These are phyloP conservation scores for Calonectria leucothoes DNA, from an alignment of 2,329 filamentous ascomycete species.

Conservation along the genomic window DNA sequence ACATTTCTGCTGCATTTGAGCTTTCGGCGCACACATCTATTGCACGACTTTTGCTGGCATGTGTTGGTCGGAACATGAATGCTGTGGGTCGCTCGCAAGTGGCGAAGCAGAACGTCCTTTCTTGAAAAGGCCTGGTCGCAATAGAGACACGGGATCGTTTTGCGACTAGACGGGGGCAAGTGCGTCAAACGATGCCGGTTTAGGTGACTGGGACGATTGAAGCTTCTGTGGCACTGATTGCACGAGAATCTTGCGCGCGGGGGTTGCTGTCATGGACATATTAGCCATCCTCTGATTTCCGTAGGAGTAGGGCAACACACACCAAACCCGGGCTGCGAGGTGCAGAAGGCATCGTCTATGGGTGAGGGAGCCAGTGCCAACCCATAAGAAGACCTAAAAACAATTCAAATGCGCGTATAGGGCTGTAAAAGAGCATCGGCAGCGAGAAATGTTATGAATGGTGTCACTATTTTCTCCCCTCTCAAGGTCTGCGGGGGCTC, in stretches of 20 bases:
- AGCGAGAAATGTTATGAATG: not conserved
- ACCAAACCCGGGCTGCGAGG: not conserved
- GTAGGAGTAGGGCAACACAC: not conserved
- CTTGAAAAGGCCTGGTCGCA: constrained; percentile 39
- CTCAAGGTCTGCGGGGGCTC: constrained; percentile 12
- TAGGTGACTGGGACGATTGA: constrained; percentile 41
- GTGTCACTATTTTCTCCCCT: not conserved
- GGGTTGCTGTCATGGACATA: not conserved
- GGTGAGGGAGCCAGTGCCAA: not conserved
- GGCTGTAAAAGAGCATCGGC: not conserved
- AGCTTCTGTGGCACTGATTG: constrained; percentile 36
- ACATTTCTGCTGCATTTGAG: constrained; percentile 39
- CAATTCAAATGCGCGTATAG: not conserved
- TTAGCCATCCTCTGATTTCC: not conserved
- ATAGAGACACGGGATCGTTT: constrained; percentile 30
- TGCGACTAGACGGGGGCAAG: constrained; percentile 34
- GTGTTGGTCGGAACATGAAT: constrained; percentile 27
- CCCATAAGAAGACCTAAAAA: not conserved
- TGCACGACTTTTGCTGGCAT: constrained; percentile 40
- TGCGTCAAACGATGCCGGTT: constrained; percentile 44
- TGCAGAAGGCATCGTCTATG: not conserved
- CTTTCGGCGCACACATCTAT: constrained; percentile 42
- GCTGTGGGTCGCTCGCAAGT: constrained; percentile 40
- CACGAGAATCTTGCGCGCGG: constrained; percentile 25
- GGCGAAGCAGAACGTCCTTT: constrained; percentile 43